Percentiles rank a stretch among this genome's conserved stretches.
Evolutionary conservation across 768 basidiomycete genomes (phyloP).

Genomic region (Agrocybe pediades): DNA sequence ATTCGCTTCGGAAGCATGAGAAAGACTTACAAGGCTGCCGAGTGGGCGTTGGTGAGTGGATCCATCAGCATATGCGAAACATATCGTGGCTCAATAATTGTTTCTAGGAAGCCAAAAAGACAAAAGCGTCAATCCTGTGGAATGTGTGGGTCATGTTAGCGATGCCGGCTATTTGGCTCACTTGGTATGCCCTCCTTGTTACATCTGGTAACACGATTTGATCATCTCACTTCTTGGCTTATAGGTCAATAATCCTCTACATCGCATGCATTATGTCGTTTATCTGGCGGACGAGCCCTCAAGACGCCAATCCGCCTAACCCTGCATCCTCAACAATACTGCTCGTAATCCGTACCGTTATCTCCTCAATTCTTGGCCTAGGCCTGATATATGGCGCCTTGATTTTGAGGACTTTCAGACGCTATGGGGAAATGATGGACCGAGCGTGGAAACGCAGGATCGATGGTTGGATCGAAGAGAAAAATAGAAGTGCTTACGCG

Average conservation of each 20-base stretch:
- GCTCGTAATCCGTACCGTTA: constrained; percentile 38
- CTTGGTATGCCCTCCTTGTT: constrained; percentile 41
- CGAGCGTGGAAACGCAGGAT: constrained; percentile 24
- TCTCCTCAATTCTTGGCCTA: constrained; percentile 46
- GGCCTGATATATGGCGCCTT: constrained; percentile 53
- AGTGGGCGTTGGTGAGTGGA: constrained; percentile 55
- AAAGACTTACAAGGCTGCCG: constrained; percentile 57
- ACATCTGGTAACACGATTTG: neutral
- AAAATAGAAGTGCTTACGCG: neutral
- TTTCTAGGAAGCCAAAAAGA: constrained; percentile 49
- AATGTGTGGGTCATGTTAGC: constrained; percentile 70
- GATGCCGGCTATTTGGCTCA: constrained; percentile 62
- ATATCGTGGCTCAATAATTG: neutral
- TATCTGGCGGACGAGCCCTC: constrained; percentile 54
- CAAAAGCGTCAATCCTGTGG: constrained; percentile 35
- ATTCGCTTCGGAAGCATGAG: constrained; percentile 63
- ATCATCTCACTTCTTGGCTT: neutral
- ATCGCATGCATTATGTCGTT: constrained; percentile 56
- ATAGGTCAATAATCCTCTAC: constrained; percentile 58
- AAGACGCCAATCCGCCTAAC: constrained; percentile 28
- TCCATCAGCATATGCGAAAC: neutral
- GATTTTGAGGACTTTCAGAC: constrained; percentile 53
- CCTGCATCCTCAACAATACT: constrained; percentile 1
- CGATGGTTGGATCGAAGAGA: constrained; percentile 16
- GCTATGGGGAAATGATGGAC: constrained; percentile 47